These are phyloP conservation scores for Bipolaris cookei DNA, from an alignment of 2,329 filamentous ascomycete species.

Conservation along the genomic window DNA sequence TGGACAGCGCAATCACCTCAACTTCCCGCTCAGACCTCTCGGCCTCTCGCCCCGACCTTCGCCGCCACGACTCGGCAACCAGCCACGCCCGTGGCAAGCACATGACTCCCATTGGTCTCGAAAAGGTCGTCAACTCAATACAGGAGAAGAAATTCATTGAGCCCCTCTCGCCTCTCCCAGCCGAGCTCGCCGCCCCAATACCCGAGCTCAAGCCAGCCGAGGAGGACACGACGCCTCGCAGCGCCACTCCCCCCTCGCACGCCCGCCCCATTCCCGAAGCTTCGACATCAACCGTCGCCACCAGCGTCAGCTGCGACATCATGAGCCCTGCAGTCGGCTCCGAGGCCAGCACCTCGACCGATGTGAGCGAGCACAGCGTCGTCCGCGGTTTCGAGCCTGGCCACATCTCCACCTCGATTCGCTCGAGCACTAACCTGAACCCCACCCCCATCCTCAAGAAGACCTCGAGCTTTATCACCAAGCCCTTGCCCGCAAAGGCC, in stretches of 20 bases:
- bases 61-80: conserved; percentile 72
- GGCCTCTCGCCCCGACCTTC: conserved; percentile 69
- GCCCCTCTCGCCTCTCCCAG: conserved; percentile 59
- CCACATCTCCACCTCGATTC: conserved; percentile 71
- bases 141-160: conserved; percentile 78
- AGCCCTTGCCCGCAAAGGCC: conserved; percentile 37
- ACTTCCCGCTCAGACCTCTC: conserved; percentile 56
- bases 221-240: conserved; percentile 47
- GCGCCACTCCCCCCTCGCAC: conserved; percentile 50
- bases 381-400: conserved; percentile 87
- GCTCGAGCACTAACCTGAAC: conserved; percentile 65
- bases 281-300: conserved; percentile 63
- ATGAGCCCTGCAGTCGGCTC: conserved; percentile 56
- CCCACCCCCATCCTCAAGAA: conserved; percentile 67
- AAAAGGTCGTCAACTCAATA: conserved; percentile 93
- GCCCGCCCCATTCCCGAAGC: conserved; percentile 62
- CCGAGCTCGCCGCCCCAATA: conserved; percentile 43
- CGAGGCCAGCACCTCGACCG: conserved; percentile 68
- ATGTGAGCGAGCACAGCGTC: conserved; percentile 70
- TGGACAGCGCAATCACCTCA: conserved; percentile 51
- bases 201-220: conserved; percentile 17
- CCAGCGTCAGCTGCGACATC: conserved; percentile 51
- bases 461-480: conserved; percentile 41
- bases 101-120: conserved; percentile 88
- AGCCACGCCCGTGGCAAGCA: conserved; percentile 78